Evolutionary conservation across 2,329 filamentous ascomycete species (phyloP).

Genomic region (Pyrenophora tritici-repentis): DNA sequence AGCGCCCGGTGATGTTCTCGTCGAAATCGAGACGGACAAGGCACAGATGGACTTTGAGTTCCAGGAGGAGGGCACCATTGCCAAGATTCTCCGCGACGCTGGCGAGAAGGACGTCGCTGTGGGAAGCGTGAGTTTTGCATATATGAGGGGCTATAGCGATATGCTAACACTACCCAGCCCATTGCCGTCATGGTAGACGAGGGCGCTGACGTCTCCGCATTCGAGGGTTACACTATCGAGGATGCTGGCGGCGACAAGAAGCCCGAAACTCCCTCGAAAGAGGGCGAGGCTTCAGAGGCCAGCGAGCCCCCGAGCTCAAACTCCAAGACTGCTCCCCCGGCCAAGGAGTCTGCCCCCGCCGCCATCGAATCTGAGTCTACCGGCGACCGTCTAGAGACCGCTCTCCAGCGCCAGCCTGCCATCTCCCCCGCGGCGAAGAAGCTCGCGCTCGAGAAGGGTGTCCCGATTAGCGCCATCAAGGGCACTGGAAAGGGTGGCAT

Average conservation of each 20-base stretch:
- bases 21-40: constrained; percentile 99
- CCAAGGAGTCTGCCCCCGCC: constrained; percentile 55
- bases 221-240: constrained; percentile 83
- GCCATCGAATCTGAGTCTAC: constrained; percentile 73
- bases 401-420: constrained; percentile 80
- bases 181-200: constrained; percentile 96
- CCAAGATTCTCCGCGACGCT: constrained; percentile 89
- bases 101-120: constrained; percentile 94
- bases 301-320: constrained; percentile 64
- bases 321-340: constrained; percentile 62
- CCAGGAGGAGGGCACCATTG: constrained; percentile 94
- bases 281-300: constrained; percentile 62
- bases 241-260: constrained; percentile 88
- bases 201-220: constrained; percentile 81
- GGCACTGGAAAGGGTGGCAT: constrained; percentile 83
- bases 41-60: constrained; percentile 99
- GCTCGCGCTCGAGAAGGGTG: constrained; percentile 82
- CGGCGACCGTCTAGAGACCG: constrained; percentile 77
- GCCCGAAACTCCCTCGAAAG: constrained; percentile 66
- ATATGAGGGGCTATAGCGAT: too few species aligned
- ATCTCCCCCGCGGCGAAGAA: constrained; percentile 75
- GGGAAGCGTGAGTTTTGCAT: constrained; percentile 71
- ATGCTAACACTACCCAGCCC: constrained; percentile 64
- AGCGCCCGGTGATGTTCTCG: constrained; percentile 88
- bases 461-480: constrained; percentile 78